phyloP scores from a whole-genome alignment of 352 stramenopile genomes.

The Pythium apleroticum region DNA sequence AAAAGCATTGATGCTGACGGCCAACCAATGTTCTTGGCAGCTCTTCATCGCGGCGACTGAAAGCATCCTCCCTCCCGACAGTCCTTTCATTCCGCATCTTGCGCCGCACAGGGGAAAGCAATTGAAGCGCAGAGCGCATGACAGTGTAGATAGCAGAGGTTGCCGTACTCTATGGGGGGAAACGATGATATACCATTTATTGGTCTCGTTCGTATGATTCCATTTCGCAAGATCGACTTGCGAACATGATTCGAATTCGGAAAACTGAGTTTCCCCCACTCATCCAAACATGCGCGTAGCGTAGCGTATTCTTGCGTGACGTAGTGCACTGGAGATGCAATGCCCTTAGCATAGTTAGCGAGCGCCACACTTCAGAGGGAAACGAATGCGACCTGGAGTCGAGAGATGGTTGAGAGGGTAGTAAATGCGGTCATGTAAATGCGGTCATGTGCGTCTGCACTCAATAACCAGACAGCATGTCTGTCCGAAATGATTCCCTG shows the following conservation, averaged over 20 bases:
- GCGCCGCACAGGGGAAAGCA: not conserved
- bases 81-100: conserved; percentile 3
- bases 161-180: conserved; percentile 16
- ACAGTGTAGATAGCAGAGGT: not conserved
- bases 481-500: no score
- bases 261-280: conserved; percentile 49
- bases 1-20: conserved; percentile 2
- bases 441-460: no score
- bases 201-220: conserved; percentile 68
- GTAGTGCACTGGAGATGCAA: no score
- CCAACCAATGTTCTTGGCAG: conserved; percentile 19
- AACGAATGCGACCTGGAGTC: no score
- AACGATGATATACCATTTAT: conserved; percentile 65
- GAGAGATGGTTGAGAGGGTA: no score
- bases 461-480: no score
- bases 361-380: no score
- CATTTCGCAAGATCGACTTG: conserved; percentile 31
- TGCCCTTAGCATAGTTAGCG: no score
- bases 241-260: conserved; percentile 52
- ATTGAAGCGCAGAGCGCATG: not conserved
- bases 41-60: not conserved
- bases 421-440: no score
- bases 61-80: not conserved
- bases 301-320: not conserved
- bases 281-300: conserved; percentile 7